A percentile compares a stretch with the other conserved stretches of the same genome.
These are phyloP conservation scores for Fonsecaea erecta DNA, from an alignment of 2,329 filamentous ascomycete species.

Conservation along the genomic window DNA sequence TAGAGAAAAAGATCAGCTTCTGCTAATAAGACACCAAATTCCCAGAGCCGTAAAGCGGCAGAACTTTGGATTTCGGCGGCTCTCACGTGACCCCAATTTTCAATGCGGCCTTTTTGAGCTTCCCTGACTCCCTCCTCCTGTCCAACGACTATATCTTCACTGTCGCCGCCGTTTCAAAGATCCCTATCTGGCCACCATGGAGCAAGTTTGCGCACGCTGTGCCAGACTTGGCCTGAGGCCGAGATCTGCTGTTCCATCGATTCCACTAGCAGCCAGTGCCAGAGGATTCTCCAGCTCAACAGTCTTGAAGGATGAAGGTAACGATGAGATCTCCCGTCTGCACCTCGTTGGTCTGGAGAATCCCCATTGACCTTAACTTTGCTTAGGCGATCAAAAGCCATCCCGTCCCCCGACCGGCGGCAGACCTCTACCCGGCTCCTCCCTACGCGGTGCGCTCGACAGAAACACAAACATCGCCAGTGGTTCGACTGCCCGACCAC, in stretches of 20 bases:
- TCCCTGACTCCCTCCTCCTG: neutral
- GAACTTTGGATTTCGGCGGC: neutral
- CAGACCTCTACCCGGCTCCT: conserved; percentile 1
- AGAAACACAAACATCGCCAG: neutral
- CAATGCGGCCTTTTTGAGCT: conserved; percentile 7
- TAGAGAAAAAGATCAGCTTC: neutral
- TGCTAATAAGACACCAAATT: neutral
- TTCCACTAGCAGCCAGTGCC: neutral
- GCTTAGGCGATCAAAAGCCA: conserved; percentile 3
- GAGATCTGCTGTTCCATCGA: neutral
- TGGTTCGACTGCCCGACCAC: neutral
- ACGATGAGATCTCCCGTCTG: neutral
- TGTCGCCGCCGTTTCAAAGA: neutral
- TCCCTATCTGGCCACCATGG: conserved; percentile 13
- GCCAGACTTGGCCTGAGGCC: conserved; percentile 24
- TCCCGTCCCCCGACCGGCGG: neutral
- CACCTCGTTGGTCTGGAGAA: neutral
- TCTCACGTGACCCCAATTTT: conserved; percentile 12
- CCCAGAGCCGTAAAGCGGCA: neutral
- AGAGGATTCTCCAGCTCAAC: conserved; percentile 22
- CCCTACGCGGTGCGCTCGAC: neutral
- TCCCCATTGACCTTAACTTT: neutral
- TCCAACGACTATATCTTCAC: neutral
- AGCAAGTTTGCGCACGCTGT: conserved; percentile 25
- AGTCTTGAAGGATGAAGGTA: conserved; percentile 23